These are phyloP conservation scores for Thalassiosira ordinaria DNA, from an alignment of 352 stramenopile species.

Conservation along the genomic window DNA sequence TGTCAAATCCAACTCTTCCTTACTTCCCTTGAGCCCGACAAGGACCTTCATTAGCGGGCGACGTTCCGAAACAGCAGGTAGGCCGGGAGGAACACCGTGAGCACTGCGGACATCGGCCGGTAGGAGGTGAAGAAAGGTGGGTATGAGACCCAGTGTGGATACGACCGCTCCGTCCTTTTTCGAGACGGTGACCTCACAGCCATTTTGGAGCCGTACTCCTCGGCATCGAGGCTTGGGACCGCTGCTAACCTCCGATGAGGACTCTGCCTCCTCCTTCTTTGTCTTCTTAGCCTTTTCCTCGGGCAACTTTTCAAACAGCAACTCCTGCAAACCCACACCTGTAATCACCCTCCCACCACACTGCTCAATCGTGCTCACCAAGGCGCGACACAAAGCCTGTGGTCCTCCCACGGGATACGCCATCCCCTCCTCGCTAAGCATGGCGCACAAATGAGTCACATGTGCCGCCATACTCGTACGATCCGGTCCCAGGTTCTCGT, in stretches of 20 bases:
- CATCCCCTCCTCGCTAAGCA: constrained; percentile 75
- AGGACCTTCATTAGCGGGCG: constrained; percentile 81
- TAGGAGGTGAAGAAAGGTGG: constrained; percentile 79
- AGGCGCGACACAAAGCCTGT: constrained; percentile 74
- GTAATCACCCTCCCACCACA: constrained; percentile 73
- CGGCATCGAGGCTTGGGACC: constrained; percentile 59
- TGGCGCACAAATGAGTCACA: constrained; percentile 71
- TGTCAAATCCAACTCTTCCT: constrained; percentile 75
- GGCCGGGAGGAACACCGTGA: constrained; percentile 71
- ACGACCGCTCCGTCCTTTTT: constrained; percentile 61
- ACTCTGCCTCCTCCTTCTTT: constrained; percentile 22
- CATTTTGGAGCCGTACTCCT: constrained; percentile 70
- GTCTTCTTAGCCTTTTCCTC: constrained; percentile 26
- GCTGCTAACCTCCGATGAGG: constrained; percentile 3
- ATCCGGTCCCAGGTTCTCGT: constrained; percentile 78
- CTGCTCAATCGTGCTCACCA: constrained; percentile 78
- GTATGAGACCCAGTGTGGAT: constrained; percentile 77
- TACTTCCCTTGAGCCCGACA: constrained; percentile 70
- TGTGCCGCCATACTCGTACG: constrained; percentile 82
- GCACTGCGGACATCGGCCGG: constrained; percentile 65
- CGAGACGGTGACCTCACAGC: constrained; percentile 60
- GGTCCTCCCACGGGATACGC: constrained; percentile 82
- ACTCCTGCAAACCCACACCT: constrained; percentile 58
- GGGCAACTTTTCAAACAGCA: constrained; percentile 71
- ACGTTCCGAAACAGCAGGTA: constrained; percentile 76